Conservation (phyloP, 2,329 filamentous ascomycete genomes). For the Fusarium irregulare region DNA sequence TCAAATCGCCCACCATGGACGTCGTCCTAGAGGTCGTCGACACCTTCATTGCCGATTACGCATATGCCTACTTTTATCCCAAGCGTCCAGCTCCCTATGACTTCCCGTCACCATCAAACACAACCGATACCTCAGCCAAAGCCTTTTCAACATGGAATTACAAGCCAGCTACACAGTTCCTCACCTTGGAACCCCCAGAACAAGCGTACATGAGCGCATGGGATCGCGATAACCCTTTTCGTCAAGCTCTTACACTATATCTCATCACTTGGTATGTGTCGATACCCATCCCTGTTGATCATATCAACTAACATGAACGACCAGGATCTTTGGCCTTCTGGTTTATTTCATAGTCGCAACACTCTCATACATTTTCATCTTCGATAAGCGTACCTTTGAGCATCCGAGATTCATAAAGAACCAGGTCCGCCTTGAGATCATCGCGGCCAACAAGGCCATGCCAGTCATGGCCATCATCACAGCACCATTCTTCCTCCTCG, state of each 20-base stretch:
- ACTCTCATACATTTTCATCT: conserved; percentile 87
- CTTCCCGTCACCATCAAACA: conserved; percentile 62
- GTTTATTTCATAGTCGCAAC: conserved; percentile 88
- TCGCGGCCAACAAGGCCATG: conserved; percentile 79
- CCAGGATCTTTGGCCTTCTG: conserved; percentile 84
- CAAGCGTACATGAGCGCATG: conserved; percentile 84
- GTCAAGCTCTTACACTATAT: conserved; percentile 81
- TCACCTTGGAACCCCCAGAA: conserved; percentile 75
- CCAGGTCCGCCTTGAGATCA: conserved; percentile 87
- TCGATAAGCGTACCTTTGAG: conserved; percentile 88
- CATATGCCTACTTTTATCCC: conserved; percentile 80
- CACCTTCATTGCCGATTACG: conserved; percentile 81
- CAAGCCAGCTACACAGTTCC: conserved; percentile 76
- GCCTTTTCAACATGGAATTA: conserved; percentile 74
- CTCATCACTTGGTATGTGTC: conserved; percentile 82
- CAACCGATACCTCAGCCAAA: conserved; percentile 62
- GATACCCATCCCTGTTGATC: neutral
- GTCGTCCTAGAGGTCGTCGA: conserved; percentile 89
- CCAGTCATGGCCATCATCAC: conserved; percentile 87
- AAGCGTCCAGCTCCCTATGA: conserved; percentile 64
- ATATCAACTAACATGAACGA: neutral
- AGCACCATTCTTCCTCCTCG: conserved; percentile 81
- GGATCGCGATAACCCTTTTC: conserved; percentile 79
- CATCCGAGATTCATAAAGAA: conserved; percentile 97
- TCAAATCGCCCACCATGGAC: conserved; percentile 74